Percentiles rank a stretch among this genome's conserved stretches.
Evolutionary conservation across 1,284 basidiomycete genomes (phyloP).

Genomic region (Sphagnurus paluster): DNA sequence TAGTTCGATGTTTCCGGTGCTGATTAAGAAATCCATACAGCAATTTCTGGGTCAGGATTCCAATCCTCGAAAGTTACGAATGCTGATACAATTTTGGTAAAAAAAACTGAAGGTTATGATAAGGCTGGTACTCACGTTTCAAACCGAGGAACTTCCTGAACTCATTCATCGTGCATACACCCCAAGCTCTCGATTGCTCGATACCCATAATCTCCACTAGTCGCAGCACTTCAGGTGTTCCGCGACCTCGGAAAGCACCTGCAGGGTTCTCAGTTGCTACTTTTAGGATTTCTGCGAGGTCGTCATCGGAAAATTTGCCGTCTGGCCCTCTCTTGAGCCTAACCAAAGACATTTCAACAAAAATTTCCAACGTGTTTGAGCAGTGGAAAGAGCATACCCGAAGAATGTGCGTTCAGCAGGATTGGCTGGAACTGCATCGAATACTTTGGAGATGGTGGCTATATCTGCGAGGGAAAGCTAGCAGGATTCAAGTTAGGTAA

Average conservation of each 20-base stretch:
- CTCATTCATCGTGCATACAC: conserved; percentile 53
- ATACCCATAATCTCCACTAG: conserved; percentile 50
- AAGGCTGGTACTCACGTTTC: conserved; percentile 32
- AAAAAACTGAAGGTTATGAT: neutral
- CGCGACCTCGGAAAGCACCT: conserved; percentile 44
- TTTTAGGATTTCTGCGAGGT: conserved; percentile 33
- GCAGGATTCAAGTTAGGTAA: neutral
- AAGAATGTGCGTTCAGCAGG: conserved; percentile 36
- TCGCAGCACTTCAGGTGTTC: conserved; percentile 41
- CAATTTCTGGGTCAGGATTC: conserved; percentile 52
- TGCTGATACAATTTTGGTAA: conserved; percentile 21
- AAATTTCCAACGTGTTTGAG: neutral
- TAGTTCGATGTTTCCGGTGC: neutral
- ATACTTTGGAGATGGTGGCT: conserved; percentile 20
- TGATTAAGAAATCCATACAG: conserved; percentile 21
- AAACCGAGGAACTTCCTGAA: conserved; percentile 51
- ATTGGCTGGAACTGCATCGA: conserved; percentile 23
- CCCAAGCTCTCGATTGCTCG: conserved; percentile 40
- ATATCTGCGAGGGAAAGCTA: conserved; percentile 31
- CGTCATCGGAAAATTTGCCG: conserved; percentile 21
- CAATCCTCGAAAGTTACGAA: conserved; percentile 55
- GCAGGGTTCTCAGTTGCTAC: conserved; percentile 42
- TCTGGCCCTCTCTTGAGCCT: conserved; percentile 22
- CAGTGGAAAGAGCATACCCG: conserved; percentile 25
- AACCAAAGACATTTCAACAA: neutral